These are phyloP conservation scores for Syzygium aromaticum DNA, from an alignment of 345 rosid species.

Conservation along the genomic window DNA sequence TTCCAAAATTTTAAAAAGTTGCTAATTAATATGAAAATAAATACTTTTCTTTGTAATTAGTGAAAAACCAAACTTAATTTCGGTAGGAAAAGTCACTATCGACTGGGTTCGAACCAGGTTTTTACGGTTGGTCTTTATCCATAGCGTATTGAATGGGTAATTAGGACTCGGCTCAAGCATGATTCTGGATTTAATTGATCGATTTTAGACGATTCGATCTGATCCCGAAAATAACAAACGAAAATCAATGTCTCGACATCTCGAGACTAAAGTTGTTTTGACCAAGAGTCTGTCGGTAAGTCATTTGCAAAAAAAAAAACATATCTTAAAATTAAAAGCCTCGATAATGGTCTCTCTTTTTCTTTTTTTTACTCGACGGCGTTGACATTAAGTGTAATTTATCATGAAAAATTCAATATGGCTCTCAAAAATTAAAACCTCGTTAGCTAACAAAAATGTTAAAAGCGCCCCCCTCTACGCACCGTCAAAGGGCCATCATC, in stretches of 20 bases:
- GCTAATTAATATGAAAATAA: not conserved
- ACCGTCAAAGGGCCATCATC: too few species aligned
- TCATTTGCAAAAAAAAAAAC: not conserved
- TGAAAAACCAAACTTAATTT: not conserved
- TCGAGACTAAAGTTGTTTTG: not conserved
- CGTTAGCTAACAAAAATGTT: not conserved
- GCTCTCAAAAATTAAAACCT: accelerated
- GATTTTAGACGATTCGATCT: not conserved
- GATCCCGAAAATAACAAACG: not conserved
- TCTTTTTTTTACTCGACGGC: not conserved
- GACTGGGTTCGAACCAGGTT: accelerated
- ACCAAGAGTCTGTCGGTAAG: not conserved
- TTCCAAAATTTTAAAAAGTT: not conserved
- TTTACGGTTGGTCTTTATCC: not conserved
- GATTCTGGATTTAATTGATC: not conserved
- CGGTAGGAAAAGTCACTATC: not conserved
- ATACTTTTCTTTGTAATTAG: not conserved
- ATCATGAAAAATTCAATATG: not conserved
- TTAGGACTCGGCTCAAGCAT: not conserved
- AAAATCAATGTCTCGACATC: accelerated
- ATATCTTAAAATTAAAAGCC: not conserved
- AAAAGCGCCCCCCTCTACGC: not conserved
- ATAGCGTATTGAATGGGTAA: not conserved
- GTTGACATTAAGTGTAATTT: not conserved
- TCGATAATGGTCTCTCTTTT: not conserved